Evolutionary conservation across 1,139 yeast genomes (phyloP).

Genomic region (Kodamaea derodonti): DNA sequence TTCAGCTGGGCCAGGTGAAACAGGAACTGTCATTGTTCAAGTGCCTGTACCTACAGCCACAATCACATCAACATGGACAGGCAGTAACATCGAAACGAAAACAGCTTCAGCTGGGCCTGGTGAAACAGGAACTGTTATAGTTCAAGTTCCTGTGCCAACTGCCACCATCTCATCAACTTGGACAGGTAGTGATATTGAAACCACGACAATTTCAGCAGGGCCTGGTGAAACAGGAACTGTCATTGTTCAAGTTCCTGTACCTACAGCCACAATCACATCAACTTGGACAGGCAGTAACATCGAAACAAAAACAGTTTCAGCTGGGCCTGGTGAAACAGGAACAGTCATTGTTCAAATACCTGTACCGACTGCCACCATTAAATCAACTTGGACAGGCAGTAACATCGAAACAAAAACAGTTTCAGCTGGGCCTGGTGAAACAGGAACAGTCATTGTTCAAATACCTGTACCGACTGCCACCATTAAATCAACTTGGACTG

Average conservation of each 20-base stretch:
- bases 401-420: slow-evolving; percentile 5
- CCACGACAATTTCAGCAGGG: slow-evolving; percentile 5
- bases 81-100: slow-evolving; percentile 2
- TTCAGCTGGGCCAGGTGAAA: slow-evolving; percentile 11
- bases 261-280: slow-evolving; percentile 6
- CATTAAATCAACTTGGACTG: slow-evolving; percentile 11
- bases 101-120: slow-evolving; percentile 8
- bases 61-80: slow-evolving; percentile 6
- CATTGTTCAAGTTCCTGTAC: slow-evolving; percentile 17
- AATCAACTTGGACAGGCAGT: slow-evolving; percentile 3
- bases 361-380: not conserved
- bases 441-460: slow-evolving; percentile 13
- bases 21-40: slow-evolving; percentile 14
- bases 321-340: slow-evolving; percentile 10
- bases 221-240: slow-evolving; percentile 15
- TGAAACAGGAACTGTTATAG: slow-evolving; percentile 15
- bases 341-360: slow-evolving; percentile 14
- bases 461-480: slow-evolving; percentile 13
- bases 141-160: slow-evolving; percentile 12
- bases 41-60: slow-evolving; percentile 14
- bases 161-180: slow-evolving; percentile 19
- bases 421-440: slow-evolving; percentile 8
- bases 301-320: slow-evolving; percentile 7
- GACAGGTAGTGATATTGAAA: slow-evolving; percentile 6
- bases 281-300: slow-evolving; percentile 14